Percentiles rank a stretch among this genome's conserved stretches.
These are phyloP conservation scores for Bryoerythrophyllum caledonicum DNA, from an alignment of 225 moss, liverwort and hornwort species.

Conservation along the genomic window DNA sequence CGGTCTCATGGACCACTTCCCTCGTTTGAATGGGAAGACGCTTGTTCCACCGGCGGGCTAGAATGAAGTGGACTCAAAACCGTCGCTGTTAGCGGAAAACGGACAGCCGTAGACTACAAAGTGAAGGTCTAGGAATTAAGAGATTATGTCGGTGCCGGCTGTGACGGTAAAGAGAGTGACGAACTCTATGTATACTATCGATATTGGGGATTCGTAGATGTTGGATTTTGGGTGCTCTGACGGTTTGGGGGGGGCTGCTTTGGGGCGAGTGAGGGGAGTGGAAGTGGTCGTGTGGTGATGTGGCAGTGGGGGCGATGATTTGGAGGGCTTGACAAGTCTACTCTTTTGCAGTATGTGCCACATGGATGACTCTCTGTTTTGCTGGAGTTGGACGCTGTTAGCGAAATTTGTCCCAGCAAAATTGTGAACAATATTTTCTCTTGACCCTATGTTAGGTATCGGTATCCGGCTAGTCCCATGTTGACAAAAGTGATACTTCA, in stretches of 20 bases:
- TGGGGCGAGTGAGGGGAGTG: too few relatives aligned
- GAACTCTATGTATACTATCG: too few relatives aligned
- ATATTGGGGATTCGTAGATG: too few relatives aligned
- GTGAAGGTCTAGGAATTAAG: rapidly evolving
- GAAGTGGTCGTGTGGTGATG: background rate
- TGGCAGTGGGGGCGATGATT: background rate
- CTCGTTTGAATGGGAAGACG: background rate
- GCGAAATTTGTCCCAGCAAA: background rate
- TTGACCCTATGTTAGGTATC: too few relatives aligned
- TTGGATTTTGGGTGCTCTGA: background rate
- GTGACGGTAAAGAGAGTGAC: background rate
- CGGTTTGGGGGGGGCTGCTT: background rate
- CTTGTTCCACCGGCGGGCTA: conserved; percentile 22
- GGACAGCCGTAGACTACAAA: too few relatives aligned
- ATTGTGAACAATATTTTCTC: background rate
- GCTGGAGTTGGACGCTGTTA: background rate
- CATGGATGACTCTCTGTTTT: too few relatives aligned
- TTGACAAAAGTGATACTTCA: too few relatives aligned
- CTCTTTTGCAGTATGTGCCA: background rate
- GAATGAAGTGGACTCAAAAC: background rate
- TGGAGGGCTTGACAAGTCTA: background rate
- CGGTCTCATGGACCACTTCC: too few relatives aligned
- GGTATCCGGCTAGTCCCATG: too few relatives aligned
- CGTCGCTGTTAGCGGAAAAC: background rate
- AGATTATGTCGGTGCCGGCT: background rate